phyloP scores from a whole-genome alignment of 2,329 filamentous ascomycete species.

The Fusarium transvaalense region DNA sequence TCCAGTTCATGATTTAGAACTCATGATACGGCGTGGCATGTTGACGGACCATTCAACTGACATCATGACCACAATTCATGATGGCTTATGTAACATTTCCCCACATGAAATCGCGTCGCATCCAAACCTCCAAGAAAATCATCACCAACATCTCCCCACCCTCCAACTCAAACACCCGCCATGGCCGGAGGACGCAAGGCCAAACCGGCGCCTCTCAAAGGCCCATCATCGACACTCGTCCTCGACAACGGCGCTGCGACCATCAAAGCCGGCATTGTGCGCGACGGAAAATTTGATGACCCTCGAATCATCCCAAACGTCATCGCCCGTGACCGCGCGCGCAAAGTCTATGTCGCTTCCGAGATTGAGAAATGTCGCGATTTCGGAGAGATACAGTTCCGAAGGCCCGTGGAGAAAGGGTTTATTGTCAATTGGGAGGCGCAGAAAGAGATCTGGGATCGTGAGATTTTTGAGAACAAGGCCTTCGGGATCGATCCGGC shows the following conservation, averaged over 20 bases:
- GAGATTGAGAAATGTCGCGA: conserved; percentile 85
- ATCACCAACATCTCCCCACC: conserved; percentile 1
- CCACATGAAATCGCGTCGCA: conserved; percentile 41
- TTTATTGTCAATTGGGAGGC: conserved; percentile 98
- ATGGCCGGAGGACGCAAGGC: conserved; percentile 66
- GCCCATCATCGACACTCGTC: conserved; percentile 78
- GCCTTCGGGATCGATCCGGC: conserved; percentile 77
- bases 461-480: conserved; percentile 82
- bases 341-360: conserved; percentile 81
- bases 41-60: fast-evolving
- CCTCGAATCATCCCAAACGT: conserved; percentile 88
- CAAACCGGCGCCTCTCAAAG: conserved; percentile 63
- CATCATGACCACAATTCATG: conserved; percentile 31
- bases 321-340: conserved; percentile 84
- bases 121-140: conserved; percentile 7
- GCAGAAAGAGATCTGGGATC: conserved; percentile 95
- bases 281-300: conserved; percentile 59
- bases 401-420: conserved; percentile 92
- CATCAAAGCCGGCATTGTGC: conserved; percentile 87
- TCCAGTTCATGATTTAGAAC: too few species aligned
- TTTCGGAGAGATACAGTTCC: conserved; percentile 88
- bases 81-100: conserved; percentile 34
- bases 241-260: conserved; percentile 94
- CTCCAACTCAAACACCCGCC: conserved; percentile 10
- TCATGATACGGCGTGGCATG: fast-evolving